A percentile compares a stretch with the other conserved stretches of the same genome.
These are phyloP conservation scores for Lactifluus rugatus DNA, from an alignment of 768 basidiomycete genomes.

Conservation along the genomic window DNA sequence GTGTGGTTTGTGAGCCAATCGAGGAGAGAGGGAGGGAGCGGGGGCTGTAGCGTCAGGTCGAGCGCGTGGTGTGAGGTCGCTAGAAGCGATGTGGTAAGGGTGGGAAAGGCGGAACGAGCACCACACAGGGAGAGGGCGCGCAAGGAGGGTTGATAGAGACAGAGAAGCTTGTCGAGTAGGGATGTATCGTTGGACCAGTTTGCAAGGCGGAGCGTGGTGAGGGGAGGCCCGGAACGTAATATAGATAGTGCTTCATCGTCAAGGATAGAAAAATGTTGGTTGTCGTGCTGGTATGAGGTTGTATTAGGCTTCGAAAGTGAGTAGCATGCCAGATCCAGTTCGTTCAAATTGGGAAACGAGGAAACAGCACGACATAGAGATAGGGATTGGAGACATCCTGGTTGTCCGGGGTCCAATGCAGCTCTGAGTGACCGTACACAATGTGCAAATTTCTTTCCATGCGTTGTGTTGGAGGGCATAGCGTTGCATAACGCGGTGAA, in stretches of 20 bases:
- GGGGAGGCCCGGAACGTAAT: conserved; percentile 44
- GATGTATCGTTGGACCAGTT: conserved; percentile 63
- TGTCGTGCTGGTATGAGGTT: conserved; percentile 16
- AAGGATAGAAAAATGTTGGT: conserved; percentile 18
- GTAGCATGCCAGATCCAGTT: conserved; percentile 49
- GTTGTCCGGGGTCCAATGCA: conserved; percentile 61
- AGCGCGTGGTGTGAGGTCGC: conserved; percentile 30
- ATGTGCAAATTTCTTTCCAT: conserved; percentile 38
- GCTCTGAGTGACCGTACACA: conserved; percentile 47
- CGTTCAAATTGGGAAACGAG: conserved; percentile 48
- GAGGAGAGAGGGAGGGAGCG: conserved; percentile 53
- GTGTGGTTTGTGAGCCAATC: conserved; percentile 51
- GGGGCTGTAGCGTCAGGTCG: conserved; percentile 38
- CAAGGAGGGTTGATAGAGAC: conserved; percentile 47
- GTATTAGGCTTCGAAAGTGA: conserved; percentile 40
- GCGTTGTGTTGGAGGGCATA: conserved; percentile 36
- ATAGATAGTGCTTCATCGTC: conserved; percentile 36
- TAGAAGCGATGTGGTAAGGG: not conserved
- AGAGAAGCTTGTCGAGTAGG: conserved; percentile 50
- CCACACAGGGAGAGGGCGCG: conserved; percentile 49
- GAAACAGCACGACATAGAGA: conserved; percentile 51
- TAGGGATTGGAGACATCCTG: conserved; percentile 41
- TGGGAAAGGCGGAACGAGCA: conserved; percentile 40
- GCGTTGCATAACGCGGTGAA: conserved; percentile 47
- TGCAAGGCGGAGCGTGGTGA: conserved; percentile 45